Evolutionary conservation across 2,329 filamentous ascomycete genomes (phyloP), one percentile per base, ranked within the genome.

Genomic region (Davidsoniella virescens): DNA sequence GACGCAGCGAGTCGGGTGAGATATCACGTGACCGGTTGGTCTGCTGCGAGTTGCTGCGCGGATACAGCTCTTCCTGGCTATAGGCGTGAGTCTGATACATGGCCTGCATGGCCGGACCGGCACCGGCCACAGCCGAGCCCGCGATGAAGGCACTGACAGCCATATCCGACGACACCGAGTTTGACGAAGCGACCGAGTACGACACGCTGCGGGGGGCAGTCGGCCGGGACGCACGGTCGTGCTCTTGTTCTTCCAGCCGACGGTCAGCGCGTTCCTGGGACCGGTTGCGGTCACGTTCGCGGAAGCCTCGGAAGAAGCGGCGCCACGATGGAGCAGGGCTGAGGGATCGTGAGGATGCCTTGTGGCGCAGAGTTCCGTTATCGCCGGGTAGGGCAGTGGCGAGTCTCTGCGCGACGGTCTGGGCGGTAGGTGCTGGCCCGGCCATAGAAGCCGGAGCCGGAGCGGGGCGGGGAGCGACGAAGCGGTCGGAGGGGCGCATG

Each of bases 401-500:
- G 5, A 52, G 33, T 20, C 50, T 45, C 17, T 45, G 40, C 5
- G 50, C 50, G 18, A 49, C 38, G 23, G 52, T 53, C 8, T 47
- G 47, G 3, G 48, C 43, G 18, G 44, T 45, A 14, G 39, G 47
- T 6, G 25, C 18, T n/a, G 51, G 43, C 20, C 47, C 41, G 12
- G 49, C n/a, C 12, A 54, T 54, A 10, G 63, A 63, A 40, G 63
- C 62, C 14, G 63, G 62, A 4, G 45, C 56, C 1, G 70, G 67
- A 17, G 73, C 70, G 18, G 78, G 75, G 49, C 80, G 72, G 9
- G 83, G 85, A 29, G 81, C 77, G 57, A 78, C 69, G 61, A 80
- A 93, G 60, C 83, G 87, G 66, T 86, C 82, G 26, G 74, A 69
- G 0, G 86, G 86, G 57, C 90, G 76, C 74, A 88, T 82, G 1